Evolutionary conservation across 2,329 filamentous ascomycete species (phyloP), one percentile per base, ranked within the genome.

Genomic region (Verticillium longisporum): DNA sequence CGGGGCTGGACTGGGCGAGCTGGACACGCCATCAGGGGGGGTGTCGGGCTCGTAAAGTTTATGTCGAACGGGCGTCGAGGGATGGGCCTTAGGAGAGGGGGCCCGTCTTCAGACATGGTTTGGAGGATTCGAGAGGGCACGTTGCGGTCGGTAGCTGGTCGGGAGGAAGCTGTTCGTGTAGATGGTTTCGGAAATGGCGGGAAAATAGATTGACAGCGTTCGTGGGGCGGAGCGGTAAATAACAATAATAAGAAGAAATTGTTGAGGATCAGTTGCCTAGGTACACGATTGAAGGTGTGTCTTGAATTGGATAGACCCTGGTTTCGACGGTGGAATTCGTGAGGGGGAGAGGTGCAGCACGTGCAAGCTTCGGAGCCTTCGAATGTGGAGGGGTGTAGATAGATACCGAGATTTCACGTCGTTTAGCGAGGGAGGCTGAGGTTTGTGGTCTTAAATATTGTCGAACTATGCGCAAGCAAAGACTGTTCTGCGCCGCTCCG

Each of bases 61-160:
- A 88, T 73, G 34, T 88, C 83, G 75, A 93, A 93, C 15, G 88
- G 83, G 55, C 90, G 85, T 62, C 88, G 85, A 26, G 90, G 89
- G 63, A 88, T 83, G 6, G 91, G 91, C 57, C 88, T 87, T 65
- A 89, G 71, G 65, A 92, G 76, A 41, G 80, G 80, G 61, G 85
- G 83, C 53, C 78, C 75, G 62, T 78, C 74, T 60, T 78, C 72
- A 54, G 73, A 68, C 76, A 78, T 77, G 62, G 15, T 63, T 34
- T 58, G 13, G 55, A 36, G 41, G 13, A 63, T 63, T 36, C 61
- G 61, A 55, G 56, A 13, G 18, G 18, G 2, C 7, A n/a, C 21
- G 18, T 9, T 36, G 34, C 13, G 34, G 10, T 10, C 34, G 34
- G 6, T 36, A 13, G 34, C 34, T 5, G 34, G 34, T 36, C 34